Evolutionary conservation across 371 early-diverging fungal genomes (phyloP), one percentile per base, ranked within the genome.

Genomic region (Fennellomyces sp.): DNA sequence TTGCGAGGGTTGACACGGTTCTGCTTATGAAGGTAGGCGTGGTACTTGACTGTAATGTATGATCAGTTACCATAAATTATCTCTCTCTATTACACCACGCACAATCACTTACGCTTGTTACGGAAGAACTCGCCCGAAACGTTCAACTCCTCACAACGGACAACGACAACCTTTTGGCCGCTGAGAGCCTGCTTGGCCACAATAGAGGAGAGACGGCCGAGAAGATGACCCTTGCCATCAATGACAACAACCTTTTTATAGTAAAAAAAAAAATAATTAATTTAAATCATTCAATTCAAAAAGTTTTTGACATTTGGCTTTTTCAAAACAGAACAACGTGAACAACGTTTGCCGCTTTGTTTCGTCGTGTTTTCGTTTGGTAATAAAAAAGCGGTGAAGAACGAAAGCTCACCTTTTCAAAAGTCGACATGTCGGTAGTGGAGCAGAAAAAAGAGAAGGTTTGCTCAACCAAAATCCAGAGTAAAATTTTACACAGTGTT

Each of bases 181-280:
- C 91, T 91, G 62, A 99, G 91, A 68, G 97, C 87, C 84, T 97
- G 93, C 93, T 99, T 99, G 77, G 99, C 94, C 70, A 99, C 92
- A 71, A 94, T 93, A 62, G 99, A 91, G 67, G 99, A 97, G 58
- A 99, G 90, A 77, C 99, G 99, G 78, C 99, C 99, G 72, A 96
- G 86, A 63, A 99, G 89, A 85, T 99, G 99, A 71, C 94, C 99
- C 86, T 97, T 98, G 78, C 89, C 99, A 89, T 99, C 99, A 83
- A 99, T 95, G 79, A 99, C 93, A 83, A 99, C 84, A 81, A 95
- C 95, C 96, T 97, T 80, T 42, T 31, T 21, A 52, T 55, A 58
- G 23, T 13, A 41, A 13, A 13, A 2, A 41, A 41, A n/a, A 41
- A 41, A 41, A 41, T 41, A 39, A 45, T 38, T 26, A 47, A 19